Evolutionary conservation across 371 early-diverging fungal species (phyloP), one percentile per base, ranked within the genome.

Genomic region (Mortierella polycephala): DNA sequence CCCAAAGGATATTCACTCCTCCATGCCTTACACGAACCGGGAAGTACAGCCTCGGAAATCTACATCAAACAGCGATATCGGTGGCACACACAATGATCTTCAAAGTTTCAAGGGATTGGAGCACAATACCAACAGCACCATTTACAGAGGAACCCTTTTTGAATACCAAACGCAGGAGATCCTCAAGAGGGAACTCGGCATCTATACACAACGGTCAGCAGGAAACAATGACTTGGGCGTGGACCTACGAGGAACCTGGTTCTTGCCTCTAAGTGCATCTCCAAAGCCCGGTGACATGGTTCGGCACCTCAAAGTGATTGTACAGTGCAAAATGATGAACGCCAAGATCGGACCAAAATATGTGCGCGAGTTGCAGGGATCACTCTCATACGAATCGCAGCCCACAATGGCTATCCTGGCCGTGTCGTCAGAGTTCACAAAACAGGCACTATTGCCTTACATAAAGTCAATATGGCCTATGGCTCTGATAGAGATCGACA

Each of bases 211-310:
- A n/a, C 73, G 73, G 10, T 69, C 73, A 21, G 79, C 79, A 20
- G 79, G 79, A 10, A 64, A 65, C 42, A 50, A 53, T 12, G 79
- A 79, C 21, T n/a, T 54, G 30, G 79, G 79, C 5, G 66, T 79
- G 47, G 79, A 79, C 66, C 79, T 79, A 3, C 68, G 79, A 3
- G 79, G 79, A 37, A 79, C 72, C 1, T 79, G 79, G 79, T 79
- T 79, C 47, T 54, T 79, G 20, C 79, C 79, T 2, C 21, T 72
- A 23, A 72, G 73, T 10, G 62, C 69, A 0, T 64, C 73, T 8
- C 69, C 79, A 4, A 30, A 57, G 37, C 69, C 55, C 5, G 79
- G 73, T 1, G 79, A 79, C n/a, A 50, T 49, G 46, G 79, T 79
- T 6, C 72, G 79, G 0, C 79, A 79, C 39, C 66, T 79, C 18